Evolutionary conservation across 805 yeast genomes (phyloP), one percentile per base, ranked within the genome.

Genomic region (Candida fluviatilis): DNA sequence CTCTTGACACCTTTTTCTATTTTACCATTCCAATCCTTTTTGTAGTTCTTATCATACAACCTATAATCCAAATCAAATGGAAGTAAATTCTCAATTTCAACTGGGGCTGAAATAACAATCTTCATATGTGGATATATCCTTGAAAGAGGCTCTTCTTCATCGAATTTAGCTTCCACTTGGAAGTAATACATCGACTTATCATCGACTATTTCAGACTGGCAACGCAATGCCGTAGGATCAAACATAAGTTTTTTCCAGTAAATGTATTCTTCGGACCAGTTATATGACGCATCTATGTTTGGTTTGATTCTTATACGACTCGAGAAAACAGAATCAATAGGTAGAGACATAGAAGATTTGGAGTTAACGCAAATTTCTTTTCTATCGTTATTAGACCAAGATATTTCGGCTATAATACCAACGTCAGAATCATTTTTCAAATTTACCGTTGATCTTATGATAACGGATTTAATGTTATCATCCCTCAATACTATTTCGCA

Each of bases 61-160:
- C 84, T 69, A 61, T 84, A 88, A 14, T 76, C 69, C 31, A 91
- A 60, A 49, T 86, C 95, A 54, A 75, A 84, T 0, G 99, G 98
- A 35, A 95, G 58, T 36, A 88, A 64, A 52, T 93, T 93, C 48
- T 85, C 89, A 41, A 93, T 69, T 48, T 85, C 86, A 33, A 93
- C 61, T 0, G 99, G 98, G 0, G 98, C 87, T 0, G 93, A 79
- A 5, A 93, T 62, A 3, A 80, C 73, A 17, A 93, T 62, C 6
- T 69, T 73, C 85, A 91, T 74, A 50, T 86, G 93, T 0, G 99
- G 99, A 52, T 87, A 95, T 1, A 85, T 73, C 41, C 72, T 69
- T 0, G 85, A 74, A 18, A 89, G 62, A 0, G 88, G 89, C 45
- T 86, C 95, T n/a, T 73, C 69, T 13, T 64, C 56, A 45, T 84